Percentiles rank a stretch among this genome's conserved stretches.
Conservation (phyloP, 371 early-diverging fungal genomes). For the Furculomyces boomerangus region DNA sequence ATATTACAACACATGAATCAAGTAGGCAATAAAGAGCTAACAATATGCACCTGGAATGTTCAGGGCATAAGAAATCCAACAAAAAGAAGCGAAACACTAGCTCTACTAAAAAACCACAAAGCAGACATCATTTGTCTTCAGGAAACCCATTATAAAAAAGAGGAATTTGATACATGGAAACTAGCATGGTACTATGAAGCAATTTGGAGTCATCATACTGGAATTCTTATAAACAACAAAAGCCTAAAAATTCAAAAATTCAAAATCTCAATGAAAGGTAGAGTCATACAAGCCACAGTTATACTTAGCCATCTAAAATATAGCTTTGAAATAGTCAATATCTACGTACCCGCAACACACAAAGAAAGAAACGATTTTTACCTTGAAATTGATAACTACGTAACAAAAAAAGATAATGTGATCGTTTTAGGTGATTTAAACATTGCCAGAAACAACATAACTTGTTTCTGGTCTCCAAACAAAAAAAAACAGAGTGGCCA, state of each 20-base stretch:
- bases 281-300: not conserved
- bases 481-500: not conserved
- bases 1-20: too few species aligned
- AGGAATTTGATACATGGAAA: not conserved
- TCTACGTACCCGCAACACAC: not conserved
- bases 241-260: not conserved
- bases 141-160: not conserved
- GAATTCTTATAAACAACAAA: not conserved
- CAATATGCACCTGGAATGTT: not conserved
- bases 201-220: not conserved
- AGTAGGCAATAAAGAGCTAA: too few species aligned
- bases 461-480: not conserved
- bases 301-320: not conserved
- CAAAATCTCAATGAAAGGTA: not conserved
- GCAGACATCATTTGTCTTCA: not conserved
- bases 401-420: not conserved
- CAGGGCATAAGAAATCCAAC: not conserved
- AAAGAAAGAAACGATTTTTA: not conserved
- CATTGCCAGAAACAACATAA: not conserved
- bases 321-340: not conserved
- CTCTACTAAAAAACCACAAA: not conserved
- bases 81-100: not conserved
- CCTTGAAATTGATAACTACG: not conserved
- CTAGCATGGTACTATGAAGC: not conserved
- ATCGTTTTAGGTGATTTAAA: not conserved